These are phyloP conservation scores for Inga leiocalycina DNA, from an alignment of 306 rosid genomes.

Conservation along the genomic window DNA sequence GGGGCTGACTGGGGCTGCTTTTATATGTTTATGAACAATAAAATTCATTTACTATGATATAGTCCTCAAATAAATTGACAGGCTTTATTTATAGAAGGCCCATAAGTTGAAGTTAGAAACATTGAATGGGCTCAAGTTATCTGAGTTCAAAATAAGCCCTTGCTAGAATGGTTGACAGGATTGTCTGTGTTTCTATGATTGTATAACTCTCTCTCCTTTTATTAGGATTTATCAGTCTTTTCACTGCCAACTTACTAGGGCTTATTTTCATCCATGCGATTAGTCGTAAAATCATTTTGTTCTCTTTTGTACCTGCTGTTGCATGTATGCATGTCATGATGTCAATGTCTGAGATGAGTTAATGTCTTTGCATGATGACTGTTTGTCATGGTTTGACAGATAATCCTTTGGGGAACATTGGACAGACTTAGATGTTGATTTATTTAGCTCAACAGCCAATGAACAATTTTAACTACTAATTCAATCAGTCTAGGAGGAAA, in stretches of 20 bases:
- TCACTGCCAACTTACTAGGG: not conserved
- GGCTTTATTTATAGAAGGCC: too few relatives aligned
- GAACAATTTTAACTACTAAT: not conserved
- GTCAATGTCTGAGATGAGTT: not conserved
- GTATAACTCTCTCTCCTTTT: not conserved
- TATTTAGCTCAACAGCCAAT: not conserved
- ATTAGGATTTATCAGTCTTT: not conserved
- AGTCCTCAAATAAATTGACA: not conserved
- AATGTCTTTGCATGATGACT: not conserved
- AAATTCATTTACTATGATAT: not conserved
- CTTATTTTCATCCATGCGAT: not conserved
- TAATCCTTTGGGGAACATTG: not conserved
- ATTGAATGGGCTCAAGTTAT: not conserved
- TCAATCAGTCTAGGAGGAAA: not conserved
- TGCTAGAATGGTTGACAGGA: not conserved
- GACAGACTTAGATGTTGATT: not conserved
- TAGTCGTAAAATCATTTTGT: not conserved
- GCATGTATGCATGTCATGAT: too few relatives aligned
- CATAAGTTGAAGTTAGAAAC: not conserved
- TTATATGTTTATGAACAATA: not conserved
- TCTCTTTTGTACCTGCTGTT: not conserved
- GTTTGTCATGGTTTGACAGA: not conserved
- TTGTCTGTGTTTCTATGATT: not conserved
- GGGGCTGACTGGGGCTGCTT: not conserved
- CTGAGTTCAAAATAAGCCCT: not conserved